These are phyloP conservation scores for Fusarium beomiforme DNA, from an alignment of 2,329 filamentous ascomycete species.

Conservation along the genomic window DNA sequence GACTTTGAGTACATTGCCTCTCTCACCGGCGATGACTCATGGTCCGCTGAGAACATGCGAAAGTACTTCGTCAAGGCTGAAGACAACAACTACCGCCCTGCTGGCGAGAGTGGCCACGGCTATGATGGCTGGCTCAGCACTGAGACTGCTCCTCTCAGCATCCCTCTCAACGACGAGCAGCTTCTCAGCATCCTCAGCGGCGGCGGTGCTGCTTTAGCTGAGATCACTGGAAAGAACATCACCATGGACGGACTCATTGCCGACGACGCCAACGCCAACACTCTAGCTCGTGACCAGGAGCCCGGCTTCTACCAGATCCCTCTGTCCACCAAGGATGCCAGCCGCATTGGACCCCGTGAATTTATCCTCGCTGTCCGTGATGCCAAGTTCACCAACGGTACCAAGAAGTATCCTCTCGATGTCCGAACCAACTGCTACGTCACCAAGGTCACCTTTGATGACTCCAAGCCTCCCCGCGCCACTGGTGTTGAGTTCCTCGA, in stretches of 20 bases:
- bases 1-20: constrained; percentile 68
- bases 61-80: constrained; percentile 67
- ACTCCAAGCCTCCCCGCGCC: constrained; percentile 44
- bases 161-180: constrained; percentile 25
- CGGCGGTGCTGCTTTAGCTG: constrained; percentile 16
- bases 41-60: constrained; percentile 68
- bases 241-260: constrained; percentile 28
- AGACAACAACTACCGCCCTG: constrained; percentile 58
- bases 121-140: constrained; percentile 37
- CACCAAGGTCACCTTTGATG: constrained; percentile 51
- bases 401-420: constrained; percentile 35
- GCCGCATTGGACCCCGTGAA: constrained; percentile 64
- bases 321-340: constrained; percentile 59
- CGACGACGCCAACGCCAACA: constrained; percentile 33
- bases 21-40: constrained; percentile 69
- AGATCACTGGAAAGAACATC: constrained; percentile 17
- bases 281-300: constrained; percentile 23
- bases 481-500: constrained; percentile 48
- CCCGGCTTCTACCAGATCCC: constrained; percentile 66
- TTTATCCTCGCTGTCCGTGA: constrained; percentile 56
- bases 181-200: constrained; percentile 26
- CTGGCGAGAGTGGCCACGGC: constrained; percentile 27
- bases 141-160: constrained; percentile 31
- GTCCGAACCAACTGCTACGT: constrained; percentile 43
- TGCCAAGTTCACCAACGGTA: constrained; percentile 22